Percentiles rank a stretch among this genome's conserved stretches.
Evolutionary conservation across 176 grass and related monocot genomes (phyloP).

Genomic region (Paspalum notatum): DNA sequence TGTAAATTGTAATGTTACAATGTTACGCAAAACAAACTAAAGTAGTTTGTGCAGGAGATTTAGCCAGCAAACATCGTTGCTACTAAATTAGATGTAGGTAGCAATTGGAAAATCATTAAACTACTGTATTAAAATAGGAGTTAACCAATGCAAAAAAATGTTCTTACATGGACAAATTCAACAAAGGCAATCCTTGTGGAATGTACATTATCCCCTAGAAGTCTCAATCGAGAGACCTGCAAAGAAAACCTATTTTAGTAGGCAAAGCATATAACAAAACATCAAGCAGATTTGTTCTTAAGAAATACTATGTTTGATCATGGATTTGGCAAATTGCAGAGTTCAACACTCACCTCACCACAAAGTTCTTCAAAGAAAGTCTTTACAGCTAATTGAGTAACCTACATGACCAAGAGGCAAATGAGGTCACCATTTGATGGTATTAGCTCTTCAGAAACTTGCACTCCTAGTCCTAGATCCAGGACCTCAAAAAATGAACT

Average conservation of each 20-base stretch:
- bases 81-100: constrained; percentile 1
- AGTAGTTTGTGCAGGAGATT: not conserved
- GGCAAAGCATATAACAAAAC: not conserved
- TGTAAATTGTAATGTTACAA: constrained; percentile 2
- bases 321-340: not conserved
- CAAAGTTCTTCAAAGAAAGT: constrained; percentile 84
- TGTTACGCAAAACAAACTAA: constrained; percentile 13
- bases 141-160: constrained; percentile 2
- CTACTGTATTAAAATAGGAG: constrained; percentile 13
- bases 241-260: constrained; percentile 39
- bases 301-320: not conserved
- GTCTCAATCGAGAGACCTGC: constrained; percentile 84
- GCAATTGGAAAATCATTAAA: not conserved
- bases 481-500: constrained; percentile 26
- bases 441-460: constrained; percentile 11
- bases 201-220: constrained; percentile 93
- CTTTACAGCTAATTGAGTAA: constrained; percentile 87
- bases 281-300: not conserved
- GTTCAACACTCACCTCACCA: constrained; percentile 67
- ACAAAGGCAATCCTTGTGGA: constrained; percentile 93
- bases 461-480: not conserved
- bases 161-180: constrained; percentile 86
- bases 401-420: constrained; percentile 45
- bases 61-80: constrained; percentile 13
- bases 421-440: constrained; percentile 7